These are phyloP conservation scores for Penicillium roqueforti DNA, from an alignment of 495 filamentous ascomycete species.

Conservation along the genomic window DNA sequence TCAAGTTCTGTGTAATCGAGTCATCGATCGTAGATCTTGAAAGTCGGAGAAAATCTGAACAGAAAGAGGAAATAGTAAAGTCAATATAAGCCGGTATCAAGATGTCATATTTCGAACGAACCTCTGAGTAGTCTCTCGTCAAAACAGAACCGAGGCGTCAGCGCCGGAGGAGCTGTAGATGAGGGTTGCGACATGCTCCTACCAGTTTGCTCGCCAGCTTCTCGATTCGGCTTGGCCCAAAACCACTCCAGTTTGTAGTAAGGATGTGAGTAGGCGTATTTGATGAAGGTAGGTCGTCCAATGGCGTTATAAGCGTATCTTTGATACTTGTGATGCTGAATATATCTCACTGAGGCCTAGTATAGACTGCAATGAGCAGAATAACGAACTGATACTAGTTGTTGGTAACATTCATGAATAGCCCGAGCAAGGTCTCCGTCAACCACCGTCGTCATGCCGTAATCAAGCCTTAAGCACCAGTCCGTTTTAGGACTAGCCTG, in stretches of 20 bases:
- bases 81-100: background rate
- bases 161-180: conserved; percentile 49
- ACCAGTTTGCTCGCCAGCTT: conserved; percentile 14
- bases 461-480: background rate
- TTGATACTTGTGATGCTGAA: background rate
- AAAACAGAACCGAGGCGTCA: conserved; percentile 93
- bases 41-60: conserved; percentile 82
- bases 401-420: background rate
- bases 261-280: background rate
- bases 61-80: conserved; percentile 5
- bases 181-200: conserved; percentile 59
- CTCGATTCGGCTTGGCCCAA: conserved; percentile 30
- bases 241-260: conserved; percentile 41
- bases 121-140: conserved; percentile 80
- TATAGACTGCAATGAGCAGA: background rate
- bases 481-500: background rate
- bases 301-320: background rate
- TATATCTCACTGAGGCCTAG: background rate
- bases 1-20: conserved; percentile 87
- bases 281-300: background rate
- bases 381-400: background rate
- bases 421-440: background rate
- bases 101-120: conserved; percentile 27
- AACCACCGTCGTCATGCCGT: background rate
- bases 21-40: conserved; percentile 87